Evolutionary conservation across 805 yeast genomes (phyloP).

Genomic region (Lachancea meyersii): DNA sequence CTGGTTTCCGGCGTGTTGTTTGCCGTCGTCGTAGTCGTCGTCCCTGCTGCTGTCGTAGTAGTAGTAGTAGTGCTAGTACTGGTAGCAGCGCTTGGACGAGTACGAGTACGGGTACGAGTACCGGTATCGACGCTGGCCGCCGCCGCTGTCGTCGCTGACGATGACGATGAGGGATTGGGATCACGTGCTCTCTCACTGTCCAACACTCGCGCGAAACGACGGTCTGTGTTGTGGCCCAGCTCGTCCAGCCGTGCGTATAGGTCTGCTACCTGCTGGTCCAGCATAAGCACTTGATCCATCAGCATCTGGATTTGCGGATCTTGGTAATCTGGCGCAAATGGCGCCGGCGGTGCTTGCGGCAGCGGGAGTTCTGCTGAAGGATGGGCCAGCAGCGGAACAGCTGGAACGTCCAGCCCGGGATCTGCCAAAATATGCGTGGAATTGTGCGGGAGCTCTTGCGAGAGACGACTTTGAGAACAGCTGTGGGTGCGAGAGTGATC

Average conservation of each 20-base stretch:
- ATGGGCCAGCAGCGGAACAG: neutral
- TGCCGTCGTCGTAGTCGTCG: too few species aligned
- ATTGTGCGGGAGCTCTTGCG: neutral
- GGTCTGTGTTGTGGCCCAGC: slow-evolving; percentile 1
- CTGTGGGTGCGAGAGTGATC: neutral
- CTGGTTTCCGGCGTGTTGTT: too few species aligned
- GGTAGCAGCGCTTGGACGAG: too few species aligned
- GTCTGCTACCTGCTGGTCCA: slow-evolving; percentile 4
- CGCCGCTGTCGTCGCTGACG: neutral
- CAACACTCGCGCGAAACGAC: neutral
- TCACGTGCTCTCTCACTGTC: neutral
- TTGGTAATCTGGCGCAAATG: slow-evolving; percentile 4
- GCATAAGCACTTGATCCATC: slow-evolving; percentile 5
- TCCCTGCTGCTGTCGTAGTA: too few species aligned
- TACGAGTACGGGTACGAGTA: too few species aligned
- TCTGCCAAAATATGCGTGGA: neutral
- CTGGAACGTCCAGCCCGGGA: neutral
- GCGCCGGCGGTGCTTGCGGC: slow-evolving; percentile 2
- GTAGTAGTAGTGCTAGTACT: too few species aligned
- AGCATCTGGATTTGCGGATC: slow-evolving; percentile 6
- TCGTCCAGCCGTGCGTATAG: slow-evolving; percentile 4
- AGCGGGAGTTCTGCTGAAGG: neutral
- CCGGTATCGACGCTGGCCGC: too few species aligned
- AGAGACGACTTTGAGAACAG: neutral
- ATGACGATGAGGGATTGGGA: neutral